These are phyloP conservation scores for Lachancea thermotolerans DNA, from an alignment of 805 yeast genomes.

Conservation along the genomic window DNA sequence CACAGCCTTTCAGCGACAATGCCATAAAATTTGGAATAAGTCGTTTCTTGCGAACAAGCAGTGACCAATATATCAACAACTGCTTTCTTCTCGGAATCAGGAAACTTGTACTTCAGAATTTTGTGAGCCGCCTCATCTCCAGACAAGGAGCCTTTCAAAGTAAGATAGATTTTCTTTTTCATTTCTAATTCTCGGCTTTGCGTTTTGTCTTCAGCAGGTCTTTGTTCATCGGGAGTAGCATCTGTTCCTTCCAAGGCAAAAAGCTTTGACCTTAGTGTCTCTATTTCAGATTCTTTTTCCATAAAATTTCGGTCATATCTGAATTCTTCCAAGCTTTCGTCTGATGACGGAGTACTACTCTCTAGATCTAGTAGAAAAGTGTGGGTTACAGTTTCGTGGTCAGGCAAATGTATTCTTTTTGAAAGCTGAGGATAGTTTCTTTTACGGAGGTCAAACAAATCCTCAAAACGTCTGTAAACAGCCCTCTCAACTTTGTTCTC, in stretches of 20 bases:
- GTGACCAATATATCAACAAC: constrained; percentile 69
- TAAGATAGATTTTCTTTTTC: constrained; percentile 72
- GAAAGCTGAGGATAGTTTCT: constrained; percentile 32
- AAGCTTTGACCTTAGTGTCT: constrained; percentile 10
- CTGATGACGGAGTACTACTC: not conserved
- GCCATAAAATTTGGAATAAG: constrained; percentile 82
- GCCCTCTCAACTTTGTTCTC: constrained; percentile 37
- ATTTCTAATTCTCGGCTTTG: constrained; percentile 54
- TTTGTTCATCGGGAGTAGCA: constrained; percentile 8
- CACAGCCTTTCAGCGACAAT: constrained; percentile 63
- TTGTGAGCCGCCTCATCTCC: constrained; percentile 93
- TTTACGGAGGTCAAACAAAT: constrained; percentile 45
- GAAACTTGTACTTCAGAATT: constrained; percentile 46
- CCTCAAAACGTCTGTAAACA: constrained; percentile 35
- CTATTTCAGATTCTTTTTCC: constrained; percentile 10
- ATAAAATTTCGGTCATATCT: constrained; percentile 11
- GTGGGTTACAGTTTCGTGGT: constrained; percentile 15
- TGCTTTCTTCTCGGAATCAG: constrained; percentile 39
- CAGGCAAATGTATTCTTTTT: constrained; percentile 26
- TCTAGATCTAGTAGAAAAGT: constrained; percentile 13
- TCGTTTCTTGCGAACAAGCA: constrained; percentile 78
- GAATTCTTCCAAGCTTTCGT: constrained; percentile 6
- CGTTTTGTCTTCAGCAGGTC: constrained; percentile 53
- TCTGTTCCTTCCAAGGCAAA: constrained; percentile 15
- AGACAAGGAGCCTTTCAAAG: constrained; percentile 83